Percentiles rank a stretch among this genome's conserved stretches.
These are phyloP conservation scores for Thelonectria blattea DNA, from an alignment of 2,329 filamentous ascomycete species.

Conservation along the genomic window DNA sequence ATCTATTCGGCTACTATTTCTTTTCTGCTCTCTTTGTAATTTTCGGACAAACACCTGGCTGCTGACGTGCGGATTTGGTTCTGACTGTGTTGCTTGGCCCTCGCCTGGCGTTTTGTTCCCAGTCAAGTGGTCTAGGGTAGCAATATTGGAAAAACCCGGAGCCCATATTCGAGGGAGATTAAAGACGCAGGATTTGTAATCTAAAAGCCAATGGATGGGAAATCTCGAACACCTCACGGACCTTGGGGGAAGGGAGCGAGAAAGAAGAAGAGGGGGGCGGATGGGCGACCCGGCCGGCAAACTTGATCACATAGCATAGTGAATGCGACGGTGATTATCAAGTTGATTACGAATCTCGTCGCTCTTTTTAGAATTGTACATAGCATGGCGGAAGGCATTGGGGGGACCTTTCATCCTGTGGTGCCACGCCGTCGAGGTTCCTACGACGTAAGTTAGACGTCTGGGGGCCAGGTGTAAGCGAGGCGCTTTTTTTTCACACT, in stretches of 20 bases:
- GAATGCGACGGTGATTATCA: conserved; percentile 11
- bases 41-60: neutral
- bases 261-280: neutral
- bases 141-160: too few relatives aligned
- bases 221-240: neutral
- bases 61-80: conserved; percentile 13
- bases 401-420: neutral
- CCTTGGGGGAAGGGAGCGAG: neutral
- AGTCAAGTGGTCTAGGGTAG: conserved; percentile 3
- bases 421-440: neutral
- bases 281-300: neutral
- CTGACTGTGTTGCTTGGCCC: conserved; percentile 12
- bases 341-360: conserved; percentile 11
- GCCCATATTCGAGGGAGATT: neutral
- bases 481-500: too few relatives aligned
- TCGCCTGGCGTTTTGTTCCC: neutral
- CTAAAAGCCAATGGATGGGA: neutral
- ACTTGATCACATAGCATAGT: too few relatives aligned
- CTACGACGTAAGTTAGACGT: neutral
- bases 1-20: neutral
- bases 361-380: conserved; percentile 16
- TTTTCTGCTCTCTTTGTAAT: neutral
- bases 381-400: too few relatives aligned
- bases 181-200: conserved; percentile 8
- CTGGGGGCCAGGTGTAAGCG: neutral